Evolutionary conservation across 2,329 filamentous ascomycete genomes (phyloP), one percentile per base, ranked within the genome.

Genomic region (Aspergillus hortae): DNA sequence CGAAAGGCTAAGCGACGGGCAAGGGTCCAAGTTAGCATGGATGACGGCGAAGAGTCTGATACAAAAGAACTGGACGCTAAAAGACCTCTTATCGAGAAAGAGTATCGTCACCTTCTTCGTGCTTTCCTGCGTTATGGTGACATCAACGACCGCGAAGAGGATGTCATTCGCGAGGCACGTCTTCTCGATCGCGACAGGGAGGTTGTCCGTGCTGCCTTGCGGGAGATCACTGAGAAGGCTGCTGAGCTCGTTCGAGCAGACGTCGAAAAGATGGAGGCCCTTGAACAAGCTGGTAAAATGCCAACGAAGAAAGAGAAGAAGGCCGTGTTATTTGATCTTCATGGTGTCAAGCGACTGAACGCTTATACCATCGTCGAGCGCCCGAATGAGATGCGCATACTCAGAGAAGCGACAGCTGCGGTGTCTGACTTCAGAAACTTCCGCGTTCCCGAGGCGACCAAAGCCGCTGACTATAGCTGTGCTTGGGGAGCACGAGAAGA

Each of bases 231-330:
- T 32, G 87, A 90, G 61, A 88, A 82, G 56, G 85, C 86, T 19
- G 84, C 84, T 53, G 67, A 75, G 25, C 80, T 95, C 15, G 82
- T 91, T 32, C 85, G 88, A 56, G 90, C 91, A 64, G 90, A 96
- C 56, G 75, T 80, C 44, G 78, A 80, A 30, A 78, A 83, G 53
- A 75, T 87, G 49, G 80, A 81, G 53, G 80, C 80, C 12, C 69
- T 86, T 61, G 89, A 94, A 70, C 84, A 78, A 19, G 77, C 88
- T 57, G 90, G 90, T 66, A 95, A 94, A 68, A 81, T 85, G 2
- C 74, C 95, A 49, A 95, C 92, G 0, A 96, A 97, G 77, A 99
- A 99, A 71, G 94, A 99, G 68, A 90, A 90, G 72, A 99, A 99
- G 73, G 94, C 94, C 0, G 90, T 99, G 15, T 77, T 99, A 42